These are phyloP conservation scores for Metschnikowia bowlesiae DNA, from an alignment of 805 yeast species.

Conservation along the genomic window DNA sequence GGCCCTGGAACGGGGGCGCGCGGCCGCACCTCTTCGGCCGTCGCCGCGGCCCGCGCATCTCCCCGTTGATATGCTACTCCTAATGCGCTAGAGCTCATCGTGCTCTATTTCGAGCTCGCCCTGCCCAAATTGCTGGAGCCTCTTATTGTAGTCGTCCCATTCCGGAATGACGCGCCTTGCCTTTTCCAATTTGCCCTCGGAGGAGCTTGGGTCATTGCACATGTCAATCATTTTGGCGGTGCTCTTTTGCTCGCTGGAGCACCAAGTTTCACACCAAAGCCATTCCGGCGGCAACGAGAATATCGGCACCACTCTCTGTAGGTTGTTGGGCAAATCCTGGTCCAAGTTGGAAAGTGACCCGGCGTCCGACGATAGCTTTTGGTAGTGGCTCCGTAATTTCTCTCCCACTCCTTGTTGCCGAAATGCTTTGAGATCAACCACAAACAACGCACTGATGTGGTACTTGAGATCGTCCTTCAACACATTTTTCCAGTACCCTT, in stretches of 20 bases:
- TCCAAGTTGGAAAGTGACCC: constrained; percentile 77
- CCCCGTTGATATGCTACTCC: neutral
- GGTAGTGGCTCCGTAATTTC: constrained; percentile 76
- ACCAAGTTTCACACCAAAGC: constrained; percentile 96
- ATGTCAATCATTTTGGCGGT: constrained; percentile 76
- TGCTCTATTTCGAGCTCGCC: constrained; percentile 8
- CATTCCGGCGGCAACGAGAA: constrained; percentile 75
- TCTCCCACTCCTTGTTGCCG: constrained; percentile 74
- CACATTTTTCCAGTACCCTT: constrained; percentile 79
- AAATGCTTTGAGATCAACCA: constrained; percentile 69
- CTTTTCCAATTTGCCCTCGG: constrained; percentile 70
- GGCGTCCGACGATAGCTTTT: constrained; percentile 73
- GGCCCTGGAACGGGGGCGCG: neutral
- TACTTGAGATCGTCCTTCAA: constrained; percentile 58
- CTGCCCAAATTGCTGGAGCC: constrained; percentile 27
- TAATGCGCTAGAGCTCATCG: constrained; percentile 12
- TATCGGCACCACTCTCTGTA: constrained; percentile 66
- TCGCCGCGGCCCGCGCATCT: too few relatives aligned
- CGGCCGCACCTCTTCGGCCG: too few relatives aligned
- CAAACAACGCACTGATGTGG: constrained; percentile 81
- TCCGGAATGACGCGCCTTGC: constrained; percentile 77
- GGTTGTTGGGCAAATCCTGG: constrained; percentile 88
- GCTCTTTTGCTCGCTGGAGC: constrained; percentile 56
- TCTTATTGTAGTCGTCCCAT: constrained; percentile 65
- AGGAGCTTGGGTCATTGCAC: constrained; percentile 79